Base-by-base conservation (phyloP, 495 filamentous ascomycete genomes). In the Talaromyces proteolyticus region DNA sequence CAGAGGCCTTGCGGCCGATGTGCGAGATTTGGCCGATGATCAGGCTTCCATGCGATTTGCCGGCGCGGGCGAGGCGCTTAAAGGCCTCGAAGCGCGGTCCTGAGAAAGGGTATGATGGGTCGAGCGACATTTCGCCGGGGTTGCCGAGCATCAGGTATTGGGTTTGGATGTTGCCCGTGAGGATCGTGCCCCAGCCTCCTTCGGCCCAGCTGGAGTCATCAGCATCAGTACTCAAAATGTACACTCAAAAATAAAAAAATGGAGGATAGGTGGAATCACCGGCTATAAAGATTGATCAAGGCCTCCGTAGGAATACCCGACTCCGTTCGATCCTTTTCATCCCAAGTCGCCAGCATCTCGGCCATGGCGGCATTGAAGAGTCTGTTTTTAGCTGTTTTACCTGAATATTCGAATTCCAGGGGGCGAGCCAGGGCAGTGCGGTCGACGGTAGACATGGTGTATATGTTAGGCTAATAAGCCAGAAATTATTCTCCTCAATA, bases 111-210 rank as follows among this genome's bases (percentile, higher is more conserved):
- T 71, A 64, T 1, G 61, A 59, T 1, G 61, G 52, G 2, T 79
- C 75, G 44, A 87, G 79, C 52, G 86, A 75, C 8, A 68, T 60
- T 57, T 84, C 82, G 7, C 81, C 82, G 2, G 74, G 57, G 12
- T 69, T 72, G 52, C 83, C 81, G 17, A 85, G 66, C 29, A 85
- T 75, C 36, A 78, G 75, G 53, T 64, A 71, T 38, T 78, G 76
- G 29, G 84, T 72, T 75, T 82, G 77, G 60, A 82, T 70, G 58
- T 85, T 85, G 47, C 82, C 82, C 12, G 80, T 83, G 1, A 84
- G 56, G 43, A 82, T 79, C 18, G 72, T 58, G 22, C 82, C 82
- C 42, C 74, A 69, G 19, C 66, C 72, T 18, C 78, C 80, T 49
- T 80, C 76, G 20, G 79, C 82, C 79, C 81, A 85, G 49, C 70